Evolutionary conservation across 345 rosid genomes (phyloP).

Genomic region (Pistacia vera): DNA sequence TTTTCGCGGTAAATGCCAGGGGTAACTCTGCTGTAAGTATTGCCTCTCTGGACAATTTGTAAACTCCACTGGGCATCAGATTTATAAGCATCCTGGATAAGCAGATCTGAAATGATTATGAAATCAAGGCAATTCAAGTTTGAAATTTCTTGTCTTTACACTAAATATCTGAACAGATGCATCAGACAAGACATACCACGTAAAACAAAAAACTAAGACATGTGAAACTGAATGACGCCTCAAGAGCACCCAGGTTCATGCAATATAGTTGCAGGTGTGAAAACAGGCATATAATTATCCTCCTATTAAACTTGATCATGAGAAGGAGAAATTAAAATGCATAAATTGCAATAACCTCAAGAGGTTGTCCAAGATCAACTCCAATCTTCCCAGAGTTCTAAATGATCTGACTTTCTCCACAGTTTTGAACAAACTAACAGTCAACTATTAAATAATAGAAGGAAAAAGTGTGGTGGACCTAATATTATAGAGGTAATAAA

Average conservation of each 20-base stretch:
- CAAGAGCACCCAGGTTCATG: not conserved
- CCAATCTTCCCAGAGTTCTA: not conserved
- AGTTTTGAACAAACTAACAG: constrained; percentile 7
- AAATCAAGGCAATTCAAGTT: constrained; percentile 5
- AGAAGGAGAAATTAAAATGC: not conserved
- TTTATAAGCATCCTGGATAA: constrained; percentile 58
- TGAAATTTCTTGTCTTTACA: not conserved
- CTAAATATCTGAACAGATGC: not conserved
- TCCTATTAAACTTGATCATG: constrained; percentile 1
- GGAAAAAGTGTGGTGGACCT: constrained; percentile 7
- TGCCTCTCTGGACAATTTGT: constrained; percentile 81
- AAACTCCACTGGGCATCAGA: constrained; percentile 79
- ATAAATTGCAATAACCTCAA: not conserved
- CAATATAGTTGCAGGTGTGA: not conserved
- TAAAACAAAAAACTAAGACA: not conserved
- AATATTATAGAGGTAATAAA: not conserved
- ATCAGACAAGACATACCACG: constrained; percentile 10
- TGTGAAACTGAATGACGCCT: not conserved
- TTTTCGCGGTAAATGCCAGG: constrained; percentile 55
- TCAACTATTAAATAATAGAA: not conserved
- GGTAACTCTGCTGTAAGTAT: constrained; percentile 75
- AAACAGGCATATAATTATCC: not conserved
- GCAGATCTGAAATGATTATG: constrained; percentile 17
- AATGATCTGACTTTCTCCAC: not conserved
- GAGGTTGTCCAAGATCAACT: not conserved